Evolutionary conservation across 1,284 basidiomycete species (phyloP).

Genomic region (Boletus semigastroideus): DNA sequence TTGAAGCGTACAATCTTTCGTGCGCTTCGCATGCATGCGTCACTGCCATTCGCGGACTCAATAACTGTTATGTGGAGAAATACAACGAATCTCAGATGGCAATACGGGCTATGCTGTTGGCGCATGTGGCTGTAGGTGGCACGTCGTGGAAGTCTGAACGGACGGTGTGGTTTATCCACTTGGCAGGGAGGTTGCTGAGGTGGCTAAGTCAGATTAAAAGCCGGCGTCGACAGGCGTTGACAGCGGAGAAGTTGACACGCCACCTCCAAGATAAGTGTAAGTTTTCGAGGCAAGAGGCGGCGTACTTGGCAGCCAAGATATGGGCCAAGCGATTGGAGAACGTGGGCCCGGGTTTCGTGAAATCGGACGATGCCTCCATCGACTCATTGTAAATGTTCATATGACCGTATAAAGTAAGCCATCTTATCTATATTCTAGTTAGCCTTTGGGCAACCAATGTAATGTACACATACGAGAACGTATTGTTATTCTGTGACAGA

Average conservation of each 20-base stretch:
- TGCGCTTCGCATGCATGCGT: conserved; percentile 27
- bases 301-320: conserved; percentile 24
- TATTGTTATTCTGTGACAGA: conserved; percentile 5
- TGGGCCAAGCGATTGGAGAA: conserved; percentile 23
- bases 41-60: conserved; percentile 22
- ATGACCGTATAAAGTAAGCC: too few relatives aligned
- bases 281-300: conserved; percentile 22
- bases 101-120: conserved; percentile 22
- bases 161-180: conserved; percentile 23
- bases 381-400: conserved; percentile 12
- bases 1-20: conserved; percentile 16
- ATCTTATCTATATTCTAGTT: too few relatives aligned
- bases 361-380: conserved; percentile 20
- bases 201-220: conserved; percentile 19
- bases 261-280: conserved; percentile 25
- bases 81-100: conserved; percentile 23
- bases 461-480: too few relatives aligned
- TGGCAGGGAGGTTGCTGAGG: conserved; percentile 21
- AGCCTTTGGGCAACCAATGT: too few relatives aligned
- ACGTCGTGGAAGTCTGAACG: conserved; percentile 28
- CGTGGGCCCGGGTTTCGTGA: conserved; percentile 25
- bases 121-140: conserved; percentile 16
- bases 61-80: conserved; percentile 6
- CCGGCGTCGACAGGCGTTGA: conserved; percentile 15
- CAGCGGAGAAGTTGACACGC: conserved; percentile 17